Evolutionary conservation across 805 yeast genomes (phyloP), one percentile per base, ranked within the genome.

Genomic region (Candida tammaniensis): DNA sequence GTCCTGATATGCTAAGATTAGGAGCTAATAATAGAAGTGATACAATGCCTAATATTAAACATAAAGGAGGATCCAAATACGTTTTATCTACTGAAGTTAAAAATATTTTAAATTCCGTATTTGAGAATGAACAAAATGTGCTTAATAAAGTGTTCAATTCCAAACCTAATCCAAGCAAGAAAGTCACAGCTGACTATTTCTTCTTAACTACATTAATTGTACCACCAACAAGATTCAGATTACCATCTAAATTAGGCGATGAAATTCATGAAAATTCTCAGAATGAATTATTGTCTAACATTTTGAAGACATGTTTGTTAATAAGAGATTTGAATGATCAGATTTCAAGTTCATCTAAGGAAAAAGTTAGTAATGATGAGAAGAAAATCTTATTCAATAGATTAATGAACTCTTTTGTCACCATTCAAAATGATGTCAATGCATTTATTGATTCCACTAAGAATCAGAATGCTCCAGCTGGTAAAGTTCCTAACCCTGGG

Each of bases 221-320:
- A 24, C 98, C 99, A 23, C 89, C 98, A 32, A 94, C 98, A 2
- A 75, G 98, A 59, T 93, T 93, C 71, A 78, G 99, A 59, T 73
- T 89, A 47, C 98, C 99, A n/a, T 82, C 95, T 11, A 89, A 89
- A 60, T 70, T 93, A 39, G 98, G 98, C 37, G 99, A 93, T 37
- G 97, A 87, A 58, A 76, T 91, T 41, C 98, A 93, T 59, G 96
- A 93, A 64, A 89, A 87, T 59, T 68, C 93, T 30, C 95, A 88
- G 65, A 94, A 93, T 60, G 96, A 89, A 63, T 70, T 89, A 38
- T 68, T 93, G 30, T 74, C 93, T 16, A 83, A 80, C 50, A 74
- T 94, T 33, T 69, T 93, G 51, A 83, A 81, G 38, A 85, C 97
- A 1, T 73, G 91, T 17, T 61, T 88, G 42, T 64, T 82, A 33